Evolutionary conservation across 345 rosid species (phyloP).

Genomic region (Camelina neglecta): DNA sequence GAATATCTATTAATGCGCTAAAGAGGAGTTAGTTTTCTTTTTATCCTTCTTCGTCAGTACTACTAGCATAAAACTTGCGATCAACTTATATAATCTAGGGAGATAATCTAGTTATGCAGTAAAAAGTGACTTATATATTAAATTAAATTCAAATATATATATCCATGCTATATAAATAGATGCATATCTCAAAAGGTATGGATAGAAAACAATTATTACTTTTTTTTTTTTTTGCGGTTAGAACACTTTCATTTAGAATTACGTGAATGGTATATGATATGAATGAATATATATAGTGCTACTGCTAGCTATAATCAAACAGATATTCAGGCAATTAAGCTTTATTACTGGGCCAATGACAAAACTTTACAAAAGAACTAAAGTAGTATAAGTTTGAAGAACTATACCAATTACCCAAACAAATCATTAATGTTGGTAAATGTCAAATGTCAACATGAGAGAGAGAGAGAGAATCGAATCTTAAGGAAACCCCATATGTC

Average conservation of each 20-base stretch:
- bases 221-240: background rate
- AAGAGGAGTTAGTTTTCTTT: no score
- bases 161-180: background rate
- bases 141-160: background rate
- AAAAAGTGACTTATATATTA: no score
- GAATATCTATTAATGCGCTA: no score
- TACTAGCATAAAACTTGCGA: no score
- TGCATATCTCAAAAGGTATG: background rate
- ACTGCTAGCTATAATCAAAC: conserved; percentile 5
- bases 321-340: conserved; percentile 10
- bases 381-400: conserved; percentile 18
- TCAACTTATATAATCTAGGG: background rate
- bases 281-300: background rate
- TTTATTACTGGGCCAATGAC: conserved; percentile 24
- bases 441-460: conserved; percentile 41
- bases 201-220: background rate
- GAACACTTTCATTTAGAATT: background rate
- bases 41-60: no score
- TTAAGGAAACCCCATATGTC: conserved; percentile 34
- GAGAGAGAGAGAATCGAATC: conserved; percentile 17
- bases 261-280: background rate
- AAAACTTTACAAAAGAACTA: conserved; percentile 38
- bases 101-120: no score
- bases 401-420: conserved; percentile 39
- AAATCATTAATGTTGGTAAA: conserved; percentile 38